Percentiles rank a stretch among this genome's conserved stretches.
These are phyloP conservation scores for Solanum arcanum DNA, from an alignment of 257 asterid species.

Conservation along the genomic window DNA sequence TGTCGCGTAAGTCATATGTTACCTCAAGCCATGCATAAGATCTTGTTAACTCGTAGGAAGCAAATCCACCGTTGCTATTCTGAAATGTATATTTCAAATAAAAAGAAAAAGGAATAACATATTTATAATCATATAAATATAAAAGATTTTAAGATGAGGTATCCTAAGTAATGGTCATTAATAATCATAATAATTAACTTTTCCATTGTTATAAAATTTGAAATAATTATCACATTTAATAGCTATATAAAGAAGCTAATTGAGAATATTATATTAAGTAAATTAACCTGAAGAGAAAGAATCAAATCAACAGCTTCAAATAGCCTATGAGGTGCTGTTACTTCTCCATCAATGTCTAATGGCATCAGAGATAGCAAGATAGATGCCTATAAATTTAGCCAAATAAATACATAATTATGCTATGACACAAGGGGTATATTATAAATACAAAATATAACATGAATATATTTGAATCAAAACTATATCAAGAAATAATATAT, in stretches of 20 bases:
- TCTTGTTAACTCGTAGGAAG: constrained; percentile 71
- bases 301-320: constrained; percentile 49
- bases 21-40: constrained; percentile 76
- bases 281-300: constrained; percentile 68
- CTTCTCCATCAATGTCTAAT: constrained; percentile 33
- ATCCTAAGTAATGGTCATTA: no score
- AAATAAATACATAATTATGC: neutral
- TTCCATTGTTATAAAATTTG: neutral
- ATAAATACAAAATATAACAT: no score
- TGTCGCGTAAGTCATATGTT: neutral
- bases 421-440: no score
- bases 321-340: constrained; percentile 25
- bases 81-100: constrained; percentile 7
- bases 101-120: no score
- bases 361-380: constrained; percentile 40
- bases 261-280: neutral
- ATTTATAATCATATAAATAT: no score
- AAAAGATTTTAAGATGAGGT: no score
- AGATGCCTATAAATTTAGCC: constrained; percentile 14
- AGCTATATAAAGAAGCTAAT: no score
- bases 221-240: no score
- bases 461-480: neutral
- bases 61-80: constrained; percentile 69
- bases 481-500: no score
- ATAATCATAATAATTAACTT: neutral